Base-by-base conservation (phyloP, 2,329 filamentous ascomycete species). In the Alternaria brassicicola region DNA sequence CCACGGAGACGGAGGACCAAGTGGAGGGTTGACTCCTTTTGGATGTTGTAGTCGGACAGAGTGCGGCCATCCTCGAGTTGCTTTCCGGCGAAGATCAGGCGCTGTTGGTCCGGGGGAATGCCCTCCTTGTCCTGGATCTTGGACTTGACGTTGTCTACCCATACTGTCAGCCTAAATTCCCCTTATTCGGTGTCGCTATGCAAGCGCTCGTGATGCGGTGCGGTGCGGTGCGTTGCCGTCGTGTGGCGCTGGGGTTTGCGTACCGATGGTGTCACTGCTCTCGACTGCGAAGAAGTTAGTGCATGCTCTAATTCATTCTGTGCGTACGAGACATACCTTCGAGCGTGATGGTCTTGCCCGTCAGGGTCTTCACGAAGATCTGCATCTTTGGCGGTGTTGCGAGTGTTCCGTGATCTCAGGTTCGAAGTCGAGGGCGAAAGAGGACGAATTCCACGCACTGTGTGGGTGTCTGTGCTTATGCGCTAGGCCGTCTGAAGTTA, bases 81-180 rank as follows among this genome's bases (percentile, higher is more conserved):
- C 90, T 97, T 97, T 82, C 94, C 93, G 76, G 93, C 93, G 82
- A 98, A 98, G 85, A 97, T 97, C 86, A 98, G 83, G 79, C 94
- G 93, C 88, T 98, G 94, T 84, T 97, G 93, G 84, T 97, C 94
- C 70, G 93, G 93, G 76, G 94, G 94, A 74, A 97, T 97, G 76
- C 94, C 94, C 86, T 97, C 94, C 91, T 97, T 97, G 85, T 97
- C 93, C 86, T 97, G 94, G 83, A 98, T 97, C 91, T 97, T 97
- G 86, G 89, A 90, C 90, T 98, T 98, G 84, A 98, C 94, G 89
- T 97, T 98, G 89, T 98, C 94, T 74, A 43, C 47, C 48, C 42
- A 8, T 45, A 19, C 46, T 59, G 65, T 74, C 59, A 75, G 67
- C 63, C 53, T 45, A 52, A 26, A 30, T 38, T 38, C 55, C 35